A percentile compares a stretch with the other conserved stretches of the same genome.
phyloP scores from a whole-genome alignment of 345 rosid species.

The Isatis tinctoria region DNA sequence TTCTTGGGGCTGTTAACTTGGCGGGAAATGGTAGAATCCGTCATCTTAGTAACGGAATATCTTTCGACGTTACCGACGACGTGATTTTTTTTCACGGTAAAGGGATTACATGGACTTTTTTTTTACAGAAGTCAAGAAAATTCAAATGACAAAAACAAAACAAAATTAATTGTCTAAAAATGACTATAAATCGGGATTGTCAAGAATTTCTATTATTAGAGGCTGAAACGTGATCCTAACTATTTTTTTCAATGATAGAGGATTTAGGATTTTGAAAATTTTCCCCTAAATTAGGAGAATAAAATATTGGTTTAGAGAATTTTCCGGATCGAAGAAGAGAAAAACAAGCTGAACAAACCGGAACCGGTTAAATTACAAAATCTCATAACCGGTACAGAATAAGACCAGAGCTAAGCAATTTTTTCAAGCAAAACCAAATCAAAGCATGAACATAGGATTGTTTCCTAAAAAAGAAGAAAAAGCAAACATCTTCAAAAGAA shows the following conservation, averaged over 20 bases:
- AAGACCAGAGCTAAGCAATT: constrained; percentile 12
- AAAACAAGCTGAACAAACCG: constrained; percentile 2
- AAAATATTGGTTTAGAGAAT: constrained; percentile 9
- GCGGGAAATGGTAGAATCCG: constrained; percentile 28
- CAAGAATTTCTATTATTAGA: neutral
- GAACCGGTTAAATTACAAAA: constrained; percentile 22
- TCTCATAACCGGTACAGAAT: constrained; percentile 18
- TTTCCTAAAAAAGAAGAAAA: neutral
- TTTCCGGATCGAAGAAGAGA: neutral
- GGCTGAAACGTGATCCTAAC: neutral
- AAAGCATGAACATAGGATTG: constrained; percentile 11
- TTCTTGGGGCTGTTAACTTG: constrained; percentile 22
- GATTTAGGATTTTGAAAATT: neutral
- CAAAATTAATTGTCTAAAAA: neutral
- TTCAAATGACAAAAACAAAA: constrained; percentile 5
- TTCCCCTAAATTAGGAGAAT: neutral
- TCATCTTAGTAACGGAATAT: constrained; percentile 23
- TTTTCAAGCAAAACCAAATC: constrained; percentile 6
- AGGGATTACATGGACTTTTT: neutral
- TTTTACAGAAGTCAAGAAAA: constrained; percentile 1
- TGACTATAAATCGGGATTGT: neutral
- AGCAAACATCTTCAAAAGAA: constrained; percentile 13
- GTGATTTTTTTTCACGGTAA: neutral
- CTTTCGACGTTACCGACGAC: constrained; percentile 21
- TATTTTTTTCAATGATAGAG: neutral